Conservation (phyloP, 2,329 filamentous ascomycete genomes). For the Neofusicoccum parvum region DNA sequence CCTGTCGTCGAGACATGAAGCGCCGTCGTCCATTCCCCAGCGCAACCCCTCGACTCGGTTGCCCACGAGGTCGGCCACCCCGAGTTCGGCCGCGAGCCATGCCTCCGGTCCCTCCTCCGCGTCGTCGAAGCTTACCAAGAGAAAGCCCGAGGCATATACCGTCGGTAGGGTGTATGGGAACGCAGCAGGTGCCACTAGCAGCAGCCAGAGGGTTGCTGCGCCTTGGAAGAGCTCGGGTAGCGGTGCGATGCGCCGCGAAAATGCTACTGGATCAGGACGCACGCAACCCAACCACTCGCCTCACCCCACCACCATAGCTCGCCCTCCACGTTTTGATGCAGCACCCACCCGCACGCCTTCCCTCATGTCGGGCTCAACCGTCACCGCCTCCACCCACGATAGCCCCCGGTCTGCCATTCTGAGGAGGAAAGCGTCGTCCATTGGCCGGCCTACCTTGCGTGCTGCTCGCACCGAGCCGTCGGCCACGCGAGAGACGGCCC, state of each 20-base stretch:
- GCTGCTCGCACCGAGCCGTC: slow-evolving; percentile 30
- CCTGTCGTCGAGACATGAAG: slow-evolving; percentile 37
- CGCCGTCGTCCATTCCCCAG: slow-evolving; percentile 29
- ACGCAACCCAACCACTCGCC: slow-evolving; percentile 15
- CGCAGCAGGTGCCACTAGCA: slow-evolving; percentile 17
- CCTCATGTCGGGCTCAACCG: slow-evolving; percentile 51
- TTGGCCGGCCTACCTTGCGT: slow-evolving; percentile 41
- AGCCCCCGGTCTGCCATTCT: slow-evolving; percentile 49
- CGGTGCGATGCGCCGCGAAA: slow-evolving; percentile 21
- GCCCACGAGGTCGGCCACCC: slow-evolving; percentile 40
- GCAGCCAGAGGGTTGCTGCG: slow-evolving; percentile 18
- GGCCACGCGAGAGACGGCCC: slow-evolving; percentile 25
- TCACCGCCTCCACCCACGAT: slow-evolving; percentile 44
- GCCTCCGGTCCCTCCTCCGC: slow-evolving; percentile 8
- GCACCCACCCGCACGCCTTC: slow-evolving; percentile 47
- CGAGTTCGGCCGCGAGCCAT: slow-evolving; percentile 26
- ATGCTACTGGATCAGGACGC: slow-evolving; percentile 20
- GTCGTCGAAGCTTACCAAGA: slow-evolving; percentile 29
- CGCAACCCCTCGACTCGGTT: slow-evolving; percentile 37
- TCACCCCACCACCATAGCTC: slow-evolving; percentile 24
- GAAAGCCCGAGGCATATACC: slow-evolving; percentile 28
- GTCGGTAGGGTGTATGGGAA: slow-evolving; percentile 23
- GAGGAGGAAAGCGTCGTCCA: slow-evolving; percentile 47
- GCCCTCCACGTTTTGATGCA: slow-evolving; percentile 40
- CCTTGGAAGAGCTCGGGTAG: slow-evolving; percentile 13